Evolutionary conservation across 306 rosid species (phyloP), one percentile per base, ranked within the genome.

Genomic region (Hippophae gyantsensis): DNA sequence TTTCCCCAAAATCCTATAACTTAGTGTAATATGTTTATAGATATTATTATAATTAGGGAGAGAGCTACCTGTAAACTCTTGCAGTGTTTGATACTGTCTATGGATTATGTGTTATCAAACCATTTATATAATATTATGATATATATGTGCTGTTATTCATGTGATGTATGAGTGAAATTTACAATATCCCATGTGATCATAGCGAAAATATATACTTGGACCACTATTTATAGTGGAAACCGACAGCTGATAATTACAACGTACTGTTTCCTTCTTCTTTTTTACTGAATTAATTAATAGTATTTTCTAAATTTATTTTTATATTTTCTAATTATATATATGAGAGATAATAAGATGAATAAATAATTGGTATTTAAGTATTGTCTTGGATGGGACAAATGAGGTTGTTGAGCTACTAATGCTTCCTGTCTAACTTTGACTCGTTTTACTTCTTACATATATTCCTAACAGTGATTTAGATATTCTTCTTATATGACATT

Each of bases 161-260:
- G 82, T 52, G 83, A 61, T 46, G 38, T 43, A 6, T 60, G 64
- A 71, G 78, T 82, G 79, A 79, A 56, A 50, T 51, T 55, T 75
- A 78, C 82, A 68, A 63, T 47, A 73, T 55, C 82, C 82, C 86
- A 79, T 80, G 94, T 73, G 84, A 62, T 47, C 48, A 59, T 38
- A 52, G 41, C 12, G 6, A 57, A 7, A 8, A 47, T 47, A 57
- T 40, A 64, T 32, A 32, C 38, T 32, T 55, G 69, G 82, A 73
- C 73, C 73, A 65, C 58, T 32, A 32, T 32, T 2, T 32, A 10
- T 12, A 54, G 42, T 38, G 67, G 68, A 69, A 4, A 48, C 68
- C 60, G 62, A 51, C 65, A 59, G 67, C 50, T 46, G 8, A 54
- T 10, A 14, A 40, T 13, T 42, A 32, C n/a, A 27, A 25, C 32